Evolutionary conservation across 208 protist genomes (phyloP), one percentile per base, ranked within the genome.

Genomic region (Angomonas desouzai): DNA sequence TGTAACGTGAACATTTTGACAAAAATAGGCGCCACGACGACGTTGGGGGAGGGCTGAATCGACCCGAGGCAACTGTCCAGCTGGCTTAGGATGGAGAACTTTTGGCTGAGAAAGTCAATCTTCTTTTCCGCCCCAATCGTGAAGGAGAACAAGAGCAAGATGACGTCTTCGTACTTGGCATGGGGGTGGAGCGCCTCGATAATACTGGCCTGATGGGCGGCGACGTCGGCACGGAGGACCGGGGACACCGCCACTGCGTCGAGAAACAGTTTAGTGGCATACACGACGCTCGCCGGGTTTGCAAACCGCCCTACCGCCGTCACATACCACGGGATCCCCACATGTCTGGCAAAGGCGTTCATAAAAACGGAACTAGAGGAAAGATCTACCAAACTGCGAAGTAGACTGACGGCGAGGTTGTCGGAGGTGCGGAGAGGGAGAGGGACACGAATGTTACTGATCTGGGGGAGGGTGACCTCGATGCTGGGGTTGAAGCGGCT

Each of bases 271-370:
- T 73, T 70, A 2, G 81, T 89, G 10, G 85, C 85, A 55, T 86
- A 91, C 7, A 94, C 71, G 3, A 91, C 88, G 51, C 74, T 77
- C 2, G 74, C 66, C 2, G 76, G 77, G 66, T 90, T 76, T 9
- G 84, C 83, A 62, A 91, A 94, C 29, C 76, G 80, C 4, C 76
- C 81, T 7, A 81, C 48, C 51, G 76, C 88, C 22, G 76, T 64
- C 18, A 69, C 70, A 69, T 85, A 90, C 88, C 88, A 94, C 48
- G 70, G 68, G 11, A 94, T 62, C 59, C 81, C 75, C 0, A 94
- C 59, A 22, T 81, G 66, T 10, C 66, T 70, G 18, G 66, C 63
- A 55, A 94, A 77, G 2, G 82, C 62, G 13, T 64, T 64, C 23
- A 83, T 38, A 47, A 87, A 90, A 23, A 55, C 45, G 16, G 48